A percentile compares a stretch with the other conserved stretches of the same genome.
These are phyloP conservation scores for Phytophthora fragariaefolia DNA, from an alignment of 352 stramenopile species.

Conservation along the genomic window DNA sequence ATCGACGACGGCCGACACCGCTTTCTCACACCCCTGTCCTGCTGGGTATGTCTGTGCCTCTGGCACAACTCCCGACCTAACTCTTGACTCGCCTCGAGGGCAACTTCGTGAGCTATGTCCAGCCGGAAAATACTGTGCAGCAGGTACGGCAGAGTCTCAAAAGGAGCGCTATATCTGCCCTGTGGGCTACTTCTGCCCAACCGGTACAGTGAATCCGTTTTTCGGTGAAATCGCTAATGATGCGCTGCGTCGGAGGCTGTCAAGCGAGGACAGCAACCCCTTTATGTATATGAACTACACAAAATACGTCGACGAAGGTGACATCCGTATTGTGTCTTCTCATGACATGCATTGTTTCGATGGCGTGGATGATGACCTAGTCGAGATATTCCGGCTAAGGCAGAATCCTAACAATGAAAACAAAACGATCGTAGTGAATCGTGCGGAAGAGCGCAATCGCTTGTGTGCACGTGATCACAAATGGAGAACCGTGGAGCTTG, in stretches of 20 bases:
- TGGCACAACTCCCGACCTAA: conserved; percentile 94
- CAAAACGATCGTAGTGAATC: conserved; percentile 54
- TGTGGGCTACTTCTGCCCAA: conserved; percentile 95
- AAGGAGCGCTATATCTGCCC: conserved; percentile 85
- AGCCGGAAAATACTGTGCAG: conserved; percentile 88
- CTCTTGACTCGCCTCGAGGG: conserved; percentile 85
- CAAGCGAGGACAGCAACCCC: conserved; percentile 68
- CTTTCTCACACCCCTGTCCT: conserved; percentile 79
- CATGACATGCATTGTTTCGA: conserved; percentile 94
- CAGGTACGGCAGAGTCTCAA: conserved; percentile 88
- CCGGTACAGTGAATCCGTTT: conserved; percentile 90
- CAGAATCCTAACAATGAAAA: conserved; percentile 10
- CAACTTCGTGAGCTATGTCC: conserved; percentile 92
- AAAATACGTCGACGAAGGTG: conserved; percentile 91
- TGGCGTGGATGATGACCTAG: conserved; percentile 84
- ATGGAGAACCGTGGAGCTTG: conserved; percentile 89
- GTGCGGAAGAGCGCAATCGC: conserved; percentile 74
- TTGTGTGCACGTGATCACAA: conserved; percentile 95
- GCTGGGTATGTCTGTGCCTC: conserved; percentile 95
- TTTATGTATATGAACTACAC: conserved; percentile 79
- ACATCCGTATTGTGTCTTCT: conserved; percentile 85
- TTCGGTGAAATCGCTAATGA: conserved; percentile 92
- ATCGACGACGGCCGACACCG: conserved; percentile 83
- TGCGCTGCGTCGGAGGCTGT: conserved; percentile 79
- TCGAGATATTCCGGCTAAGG: conserved; percentile 53